phyloP scores from a whole-genome alignment of 495 filamentous ascomycete genomes.

The Penicillium lagena region DNA sequence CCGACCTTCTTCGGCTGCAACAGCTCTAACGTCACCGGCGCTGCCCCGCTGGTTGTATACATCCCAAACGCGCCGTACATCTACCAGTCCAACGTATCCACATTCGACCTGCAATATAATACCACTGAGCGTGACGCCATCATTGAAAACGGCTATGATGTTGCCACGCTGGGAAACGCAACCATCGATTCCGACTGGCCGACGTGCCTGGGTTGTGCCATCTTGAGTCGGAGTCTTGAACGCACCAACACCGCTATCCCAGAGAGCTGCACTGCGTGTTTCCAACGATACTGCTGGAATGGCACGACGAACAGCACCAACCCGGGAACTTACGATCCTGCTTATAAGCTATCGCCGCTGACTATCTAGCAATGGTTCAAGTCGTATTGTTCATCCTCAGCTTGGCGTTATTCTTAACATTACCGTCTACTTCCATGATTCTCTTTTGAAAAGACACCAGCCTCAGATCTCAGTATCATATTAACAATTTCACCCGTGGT shows the following conservation, averaged over 20 bases:
- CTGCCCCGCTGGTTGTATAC: constrained; percentile 75
- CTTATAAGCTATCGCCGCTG: no score
- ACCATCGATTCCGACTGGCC: constrained; percentile 68
- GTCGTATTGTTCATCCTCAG: no score
- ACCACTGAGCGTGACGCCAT: constrained; percentile 62
- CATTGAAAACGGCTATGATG: constrained; percentile 77
- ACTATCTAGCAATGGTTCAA: no score
- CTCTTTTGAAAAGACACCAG: no score
- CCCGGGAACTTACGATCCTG: constrained; percentile 25
- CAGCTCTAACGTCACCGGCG: constrained; percentile 46
- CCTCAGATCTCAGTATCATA: no score
- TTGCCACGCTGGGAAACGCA: constrained; percentile 77
- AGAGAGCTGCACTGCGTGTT: constrained; percentile 65
- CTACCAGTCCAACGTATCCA: constrained; percentile 64
- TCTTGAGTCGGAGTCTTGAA: constrained; percentile 67
- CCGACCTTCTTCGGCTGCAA: constrained; percentile 95
- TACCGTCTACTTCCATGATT: no score
- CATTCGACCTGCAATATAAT: constrained; percentile 58
- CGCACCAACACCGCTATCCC: constrained; percentile 60
- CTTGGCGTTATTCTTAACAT: no score
- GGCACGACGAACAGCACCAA: constrained; percentile 26
- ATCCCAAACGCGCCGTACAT: constrained; percentile 80
- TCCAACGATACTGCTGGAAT: constrained; percentile 73
- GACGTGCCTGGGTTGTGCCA: constrained; percentile 78
- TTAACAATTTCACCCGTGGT: no score